Evolutionary conservation across 371 early-diverging fungal genomes (phyloP), one percentile per base, ranked within the genome.

Genomic region (Apophysomyces elegans): DNA sequence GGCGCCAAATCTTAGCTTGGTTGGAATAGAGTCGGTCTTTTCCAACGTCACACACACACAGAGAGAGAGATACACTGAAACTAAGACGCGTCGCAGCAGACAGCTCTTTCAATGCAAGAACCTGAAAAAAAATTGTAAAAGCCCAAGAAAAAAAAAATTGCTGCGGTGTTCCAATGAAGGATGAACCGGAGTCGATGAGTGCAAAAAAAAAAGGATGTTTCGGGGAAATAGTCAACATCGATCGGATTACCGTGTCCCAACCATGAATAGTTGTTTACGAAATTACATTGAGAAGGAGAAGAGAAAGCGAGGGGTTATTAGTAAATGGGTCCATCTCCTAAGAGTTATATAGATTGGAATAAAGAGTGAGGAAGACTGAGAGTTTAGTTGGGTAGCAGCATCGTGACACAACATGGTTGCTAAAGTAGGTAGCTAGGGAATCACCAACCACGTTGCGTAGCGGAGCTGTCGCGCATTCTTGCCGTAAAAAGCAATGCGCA

Each of bases 381-480:
- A 18, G 18, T 50, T 26, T 26, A 26, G 32, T 26, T 26, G 32
- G 32, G 32, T 26, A 26, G 54, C 54, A 50, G 54, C 21, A 50
- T 18, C 21, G 54, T 50, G 21, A 50, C 54, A 50, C 54, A 50
- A 50, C 54, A 50, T 16, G 54, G n/a, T 50, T 18, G 21, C 54
- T 26, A 50, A 47, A 50, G 54, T 50, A 50, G 41, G 41, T 41
- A 41, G 8, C 41, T 11, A 41, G 41, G 21, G 35, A 50, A 50
- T 50, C 54, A 50, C 54, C 54, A 50, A 50, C 54, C 54, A 50
- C 54, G 54, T 50, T 50, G 54, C 54, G 54, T 21, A 50, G 54
- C 54, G 54, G 54, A 50, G 54, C 54, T 50, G 54, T 50, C 54
- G 54, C 16, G 21, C 54, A 50, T 50, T 50, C 54, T 50, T 50